A percentile compares a stretch with the other conserved stretches of the same genome.
Conservation (phyloP, 257 asterid species). For the Nicotiana obtusifolia region DNA sequence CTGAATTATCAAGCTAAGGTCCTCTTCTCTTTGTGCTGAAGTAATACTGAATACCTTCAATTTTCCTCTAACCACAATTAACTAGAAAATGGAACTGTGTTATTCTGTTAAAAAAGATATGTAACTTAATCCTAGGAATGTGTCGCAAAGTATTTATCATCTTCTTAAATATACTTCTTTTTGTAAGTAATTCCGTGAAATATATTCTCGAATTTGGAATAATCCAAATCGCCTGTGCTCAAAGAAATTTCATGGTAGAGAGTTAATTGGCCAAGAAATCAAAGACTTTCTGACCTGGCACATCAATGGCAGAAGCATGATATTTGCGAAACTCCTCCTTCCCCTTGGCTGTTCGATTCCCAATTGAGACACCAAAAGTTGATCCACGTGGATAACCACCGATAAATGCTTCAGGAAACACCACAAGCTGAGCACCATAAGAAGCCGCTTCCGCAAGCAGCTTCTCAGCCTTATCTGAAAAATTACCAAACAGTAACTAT, state of each 20-base stretch:
- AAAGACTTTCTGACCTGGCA: conserved; percentile 58
- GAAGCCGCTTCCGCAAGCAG: conserved; percentile 92
- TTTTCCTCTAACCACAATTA: background rate
- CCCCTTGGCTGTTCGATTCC: conserved; percentile 87
- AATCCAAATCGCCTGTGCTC: background rate
- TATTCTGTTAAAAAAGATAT: background rate
- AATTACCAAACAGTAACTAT: background rate
- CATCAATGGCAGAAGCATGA: conserved; percentile 88
- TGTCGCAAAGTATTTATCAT: background rate
- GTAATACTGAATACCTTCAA: background rate
- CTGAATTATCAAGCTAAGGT: background rate
- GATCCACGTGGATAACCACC: conserved; percentile 99
- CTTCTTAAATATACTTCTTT: background rate
- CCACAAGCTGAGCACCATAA: conserved; percentile 81
- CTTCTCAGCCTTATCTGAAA: conserved; percentile 87
- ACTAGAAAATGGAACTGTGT: background rate
- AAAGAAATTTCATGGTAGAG: background rate
- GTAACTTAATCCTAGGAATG: background rate
- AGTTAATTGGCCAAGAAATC: background rate
- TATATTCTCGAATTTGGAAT: background rate
- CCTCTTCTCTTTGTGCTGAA: background rate
- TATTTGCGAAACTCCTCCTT: conserved; percentile 85
- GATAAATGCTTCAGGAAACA: conserved; percentile 94
- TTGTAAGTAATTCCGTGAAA: background rate
- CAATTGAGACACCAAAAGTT: conserved; percentile 74